Conservation (phyloP, 1,139 yeast species). For the Komagataea norvegica region DNA sequence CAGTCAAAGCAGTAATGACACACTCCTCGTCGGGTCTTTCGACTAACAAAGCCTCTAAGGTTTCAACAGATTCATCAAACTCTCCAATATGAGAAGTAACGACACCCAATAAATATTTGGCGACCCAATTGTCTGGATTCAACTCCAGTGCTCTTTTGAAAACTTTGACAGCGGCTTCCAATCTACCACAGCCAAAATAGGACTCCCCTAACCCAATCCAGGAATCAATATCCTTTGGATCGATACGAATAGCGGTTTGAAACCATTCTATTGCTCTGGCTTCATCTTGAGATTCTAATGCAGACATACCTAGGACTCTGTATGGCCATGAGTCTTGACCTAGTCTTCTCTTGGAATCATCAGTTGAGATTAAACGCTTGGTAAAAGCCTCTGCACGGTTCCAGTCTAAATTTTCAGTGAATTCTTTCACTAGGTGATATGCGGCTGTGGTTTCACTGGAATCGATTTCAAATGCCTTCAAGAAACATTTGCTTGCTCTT, state of each 20-base stretch:
- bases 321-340: conserved; percentile 70
- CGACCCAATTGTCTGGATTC: conserved; percentile 52
- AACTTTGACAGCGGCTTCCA: conserved; percentile 83
- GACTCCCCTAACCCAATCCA: conserved; percentile 97
- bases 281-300: conserved; percentile 68
- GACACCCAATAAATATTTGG: conserved; percentile 61
- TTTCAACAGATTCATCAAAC: conserved; percentile 41
- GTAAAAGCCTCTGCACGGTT: conserved; percentile 76
- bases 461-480: conserved; percentile 86
- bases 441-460: conserved; percentile 75
- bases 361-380: conserved; percentile 57
- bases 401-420: conserved; percentile 74
- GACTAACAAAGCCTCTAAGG: conserved; percentile 40
- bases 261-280: conserved; percentile 83
- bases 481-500: conserved; percentile 82
- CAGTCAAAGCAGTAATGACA: conserved; percentile 53
- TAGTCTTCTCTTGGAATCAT: conserved; percentile 49
- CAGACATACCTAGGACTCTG: conserved; percentile 76
- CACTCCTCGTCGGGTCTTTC: conserved; percentile 49
- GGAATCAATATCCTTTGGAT: conserved; percentile 63
- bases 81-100: conserved; percentile 51
- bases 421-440: conserved; percentile 59
- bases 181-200: conserved; percentile 75
- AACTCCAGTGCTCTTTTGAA: conserved; percentile 59
- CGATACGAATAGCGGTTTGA: conserved; percentile 75